Evolutionary conservation across 2,329 filamentous ascomycete genomes (phyloP), one percentile per base, ranked within the genome.

Genomic region (Fusarium sulawesiense): DNA sequence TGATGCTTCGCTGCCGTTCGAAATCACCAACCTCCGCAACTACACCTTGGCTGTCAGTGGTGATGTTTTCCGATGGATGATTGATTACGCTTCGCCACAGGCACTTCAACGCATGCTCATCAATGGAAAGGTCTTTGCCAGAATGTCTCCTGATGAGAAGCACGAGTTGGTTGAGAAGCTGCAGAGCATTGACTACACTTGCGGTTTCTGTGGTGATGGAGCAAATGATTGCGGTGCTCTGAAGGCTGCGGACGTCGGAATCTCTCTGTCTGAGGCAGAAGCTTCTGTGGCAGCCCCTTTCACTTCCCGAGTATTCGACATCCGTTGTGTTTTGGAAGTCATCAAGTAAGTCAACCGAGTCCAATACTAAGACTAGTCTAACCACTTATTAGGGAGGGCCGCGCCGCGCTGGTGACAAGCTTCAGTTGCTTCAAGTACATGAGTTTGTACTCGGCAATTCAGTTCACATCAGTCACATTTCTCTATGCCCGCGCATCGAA

Each of bases 341-440:
- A 98, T 99, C 67, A 87, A 89, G 89, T 91, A 83, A 72, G 79
- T 78, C 29, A 29, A 25, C n/a, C 18, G 12, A 57, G 20, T 7
- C 9, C 4, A 2, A 6, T 8, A 7, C 20, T 32, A 13, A 25
- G 16, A 23, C 40, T 16, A 18, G 27, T 49, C 73, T 80, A 68
- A 80, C 66, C 20, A 44, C 21, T 2, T 12, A 20, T 44, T 37
- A 90, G 94, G 71, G 96, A 99, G 83, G 96, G 96, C 21, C 90
- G 97, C 68, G 95, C 95, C 21, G 93, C 97, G 34, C 86, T 99
- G 34, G 94, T 98, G n/a, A 99, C 96, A 14, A 97, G 94, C 80
- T 99, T 99, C 83, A 97, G 93, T 83, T 99, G 96, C 83, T 99
- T 99, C 87, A 99, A 98, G 83, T 99, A 97, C 82, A 99, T 99